Conservation (phyloP, 805 yeast species). For the Candida palmyrensis region DNA sequence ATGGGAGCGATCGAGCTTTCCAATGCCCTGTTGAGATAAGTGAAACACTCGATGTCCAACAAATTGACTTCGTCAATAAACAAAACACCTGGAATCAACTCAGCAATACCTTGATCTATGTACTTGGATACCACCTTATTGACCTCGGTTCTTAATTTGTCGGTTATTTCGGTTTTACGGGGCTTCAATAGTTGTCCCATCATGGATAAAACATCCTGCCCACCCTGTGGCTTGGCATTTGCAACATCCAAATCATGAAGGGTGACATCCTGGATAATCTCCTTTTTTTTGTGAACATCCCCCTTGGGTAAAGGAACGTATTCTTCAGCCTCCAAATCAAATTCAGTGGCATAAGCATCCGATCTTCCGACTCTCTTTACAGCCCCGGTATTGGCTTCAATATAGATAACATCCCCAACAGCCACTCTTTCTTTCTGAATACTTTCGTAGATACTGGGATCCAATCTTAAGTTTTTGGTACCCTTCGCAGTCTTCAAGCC, state of each 20-base stretch:
- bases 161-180: constrained; percentile 94
- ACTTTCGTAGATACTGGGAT: constrained; percentile 88
- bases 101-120: constrained; percentile 98
- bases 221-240: constrained; percentile 94
- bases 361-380: constrained; percentile 96
- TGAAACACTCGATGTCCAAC: constrained; percentile 96
- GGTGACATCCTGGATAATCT: constrained; percentile 95
- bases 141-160: constrained; percentile 88
- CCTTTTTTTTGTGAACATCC: constrained; percentile 96
- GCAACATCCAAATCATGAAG: constrained; percentile 95
- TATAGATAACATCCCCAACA: constrained; percentile 94
- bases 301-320: constrained; percentile 98
- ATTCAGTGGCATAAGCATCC: constrained; percentile 98
- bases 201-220: constrained; percentile 92
- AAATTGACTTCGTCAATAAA: constrained; percentile 98
- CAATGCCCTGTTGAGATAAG: constrained; percentile 89
- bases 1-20: constrained; percentile 91
- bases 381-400: constrained; percentile 96
- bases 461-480: constrained; percentile 82
- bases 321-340: constrained; percentile 97
- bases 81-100: constrained; percentile 93
- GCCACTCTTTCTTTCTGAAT: constrained; percentile 92
- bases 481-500: constrained; percentile 92
- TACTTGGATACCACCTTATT: constrained; percentile 94
- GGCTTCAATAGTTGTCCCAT: constrained; percentile 97